phyloP scores from a whole-genome alignment of 257 asterid genomes.

The Ballota nigra region DNA sequence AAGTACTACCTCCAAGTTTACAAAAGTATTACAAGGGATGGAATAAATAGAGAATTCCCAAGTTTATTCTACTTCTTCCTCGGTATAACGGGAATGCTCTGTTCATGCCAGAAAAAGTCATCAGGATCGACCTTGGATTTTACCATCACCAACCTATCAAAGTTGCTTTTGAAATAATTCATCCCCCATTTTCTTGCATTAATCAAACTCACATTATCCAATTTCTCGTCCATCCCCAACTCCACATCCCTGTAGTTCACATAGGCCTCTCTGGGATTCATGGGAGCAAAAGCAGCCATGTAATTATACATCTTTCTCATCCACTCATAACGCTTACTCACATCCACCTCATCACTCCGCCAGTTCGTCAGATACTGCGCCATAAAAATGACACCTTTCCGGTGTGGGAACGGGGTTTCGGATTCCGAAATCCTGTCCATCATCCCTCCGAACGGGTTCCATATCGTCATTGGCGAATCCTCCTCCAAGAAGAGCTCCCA shows the following conservation, averaged over 20 bases:
- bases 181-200: conserved; percentile 8
- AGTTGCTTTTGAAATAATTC: conserved; percentile 7
- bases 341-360: not conserved
- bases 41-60: too few relatives aligned
- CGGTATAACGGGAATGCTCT: conserved; percentile 20
- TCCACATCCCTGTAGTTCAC: conserved; percentile 29
- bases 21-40: too few relatives aligned
- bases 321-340: not conserved
- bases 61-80: not conserved
- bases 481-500: not conserved
- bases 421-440: conserved; percentile 4
- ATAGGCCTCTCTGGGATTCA: conserved; percentile 22
- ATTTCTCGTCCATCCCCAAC: not conserved
- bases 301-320: conserved; percentile 10
- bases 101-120: conserved; percentile 29
- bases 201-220: not conserved
- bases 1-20: too few relatives aligned
- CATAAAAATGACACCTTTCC: conserved; percentile 19
- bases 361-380: conserved; percentile 19
- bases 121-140: conserved; percentile 27
- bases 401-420: conserved; percentile 14
- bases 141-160: conserved; percentile 9
- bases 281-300: conserved; percentile 7
- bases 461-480: not conserved
- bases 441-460: conserved; percentile 24